Percentiles rank a stretch among this genome's conserved stretches.
Conservation (phyloP, 345 rosid species). For the Hibiscus trionum region DNA sequence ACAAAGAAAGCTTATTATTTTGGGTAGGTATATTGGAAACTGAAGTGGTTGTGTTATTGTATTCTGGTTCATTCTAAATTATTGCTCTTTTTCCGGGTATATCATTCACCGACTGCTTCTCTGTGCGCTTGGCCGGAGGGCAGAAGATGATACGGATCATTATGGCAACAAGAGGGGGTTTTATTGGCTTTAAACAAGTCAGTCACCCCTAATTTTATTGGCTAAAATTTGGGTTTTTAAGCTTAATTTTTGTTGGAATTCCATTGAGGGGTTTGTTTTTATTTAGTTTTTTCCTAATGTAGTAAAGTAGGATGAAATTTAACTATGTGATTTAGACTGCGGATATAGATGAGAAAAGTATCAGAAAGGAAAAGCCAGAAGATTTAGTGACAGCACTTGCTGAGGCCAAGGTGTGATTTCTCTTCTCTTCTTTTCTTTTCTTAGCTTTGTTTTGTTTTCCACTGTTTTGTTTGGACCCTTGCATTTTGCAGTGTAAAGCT, state of each 20-base stretch:
- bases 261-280: neutral
- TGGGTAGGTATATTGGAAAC: slow-evolving; percentile 45
- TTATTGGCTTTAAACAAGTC: slow-evolving; percentile 45
- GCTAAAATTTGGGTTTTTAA: neutral
- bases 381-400: slow-evolving; percentile 87
- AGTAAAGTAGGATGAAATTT: neutral
- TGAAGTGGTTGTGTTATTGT: slow-evolving; percentile 5
- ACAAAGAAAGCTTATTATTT: slow-evolving; percentile 94
- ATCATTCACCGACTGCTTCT: slow-evolving; percentile 86
- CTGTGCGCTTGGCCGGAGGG: slow-evolving; percentile 88
- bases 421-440: too few relatives aligned
- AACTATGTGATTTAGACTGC: slow-evolving; percentile 47
- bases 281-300: neutral
- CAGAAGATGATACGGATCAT: slow-evolving; percentile 97
- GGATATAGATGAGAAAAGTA: slow-evolving; percentile 80
- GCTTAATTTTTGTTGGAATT: neutral
- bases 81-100: slow-evolving; percentile 36
- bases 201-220: neutral
- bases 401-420: slow-evolving; percentile 61
- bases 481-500: too few relatives aligned
- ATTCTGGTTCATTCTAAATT: slow-evolving; percentile 8
- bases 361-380: slow-evolving; percentile 74
- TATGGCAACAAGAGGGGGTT: slow-evolving; percentile 98
- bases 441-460: too few relatives aligned
- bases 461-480: too few relatives aligned